Percentiles rank a stretch among this genome's conserved stretches.
phyloP scores from a whole-genome alignment of 192 early-diverging fungal species.

The Backusella liffmaniae region DNA sequence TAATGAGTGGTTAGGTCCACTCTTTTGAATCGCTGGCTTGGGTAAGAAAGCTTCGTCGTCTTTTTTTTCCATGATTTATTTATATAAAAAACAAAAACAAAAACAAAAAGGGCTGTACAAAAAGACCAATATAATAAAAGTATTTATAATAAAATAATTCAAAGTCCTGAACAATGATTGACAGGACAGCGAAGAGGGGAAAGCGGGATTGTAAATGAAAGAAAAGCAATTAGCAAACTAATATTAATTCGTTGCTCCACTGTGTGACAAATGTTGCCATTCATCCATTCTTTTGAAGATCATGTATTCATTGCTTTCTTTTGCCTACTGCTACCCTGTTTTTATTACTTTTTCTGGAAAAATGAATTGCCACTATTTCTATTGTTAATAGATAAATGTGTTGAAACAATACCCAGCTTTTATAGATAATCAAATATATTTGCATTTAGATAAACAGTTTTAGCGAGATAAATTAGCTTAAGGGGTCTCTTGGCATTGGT shows the following conservation, averaged over 20 bases:
- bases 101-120: neutral
- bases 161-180: neutral
- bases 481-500: neutral
- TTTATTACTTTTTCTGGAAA: neutral
- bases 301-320: neutral
- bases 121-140: neutral
- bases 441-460: neutral
- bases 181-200: neutral
- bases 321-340: too few species aligned
- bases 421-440: neutral
- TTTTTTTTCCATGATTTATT: neutral
- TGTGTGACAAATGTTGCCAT: neutral
- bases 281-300: neutral
- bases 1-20: slow-evolving; percentile 28
- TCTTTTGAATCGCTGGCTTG: slow-evolving; percentile 21
- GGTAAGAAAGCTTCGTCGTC: slow-evolving; percentile 39
- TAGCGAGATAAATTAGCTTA: neutral
- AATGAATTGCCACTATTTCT: neutral
- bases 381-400: neutral
- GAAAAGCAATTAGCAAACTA: neutral
- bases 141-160: neutral
- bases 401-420: neutral
- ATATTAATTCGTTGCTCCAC: neutral
- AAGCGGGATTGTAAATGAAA: neutral
- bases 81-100: neutral